Conservation (phyloP, 1,284 basidiomycete genomes). For the Cryptococcus neoformans region DNA sequence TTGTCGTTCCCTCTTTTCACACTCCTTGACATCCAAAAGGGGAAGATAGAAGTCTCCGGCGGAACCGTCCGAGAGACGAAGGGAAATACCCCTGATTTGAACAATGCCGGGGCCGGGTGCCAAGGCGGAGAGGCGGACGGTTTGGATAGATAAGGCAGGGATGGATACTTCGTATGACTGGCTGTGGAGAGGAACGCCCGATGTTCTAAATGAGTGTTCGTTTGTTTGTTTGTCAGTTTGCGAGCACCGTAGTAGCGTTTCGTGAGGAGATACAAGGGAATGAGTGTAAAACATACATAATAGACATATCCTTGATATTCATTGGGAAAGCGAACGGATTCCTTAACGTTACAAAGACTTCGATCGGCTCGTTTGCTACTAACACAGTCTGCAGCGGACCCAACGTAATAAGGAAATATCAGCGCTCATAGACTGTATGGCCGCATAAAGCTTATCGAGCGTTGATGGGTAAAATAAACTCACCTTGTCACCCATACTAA, state of each 20-base stretch:
- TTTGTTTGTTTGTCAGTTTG: constrained; percentile 4
- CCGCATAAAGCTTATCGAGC: background rate
- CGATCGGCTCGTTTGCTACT: constrained; percentile 77
- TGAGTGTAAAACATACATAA: constrained; percentile 60
- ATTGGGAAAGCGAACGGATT: constrained; percentile 91
- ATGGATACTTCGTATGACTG: constrained; percentile 60
- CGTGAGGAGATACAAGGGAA: no score
- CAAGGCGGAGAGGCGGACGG: constrained; percentile 67
- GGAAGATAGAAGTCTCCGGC: constrained; percentile 73
- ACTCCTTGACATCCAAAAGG: constrained; percentile 59
- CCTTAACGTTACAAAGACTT: constrained; percentile 76
- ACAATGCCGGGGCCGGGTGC: constrained; percentile 66
- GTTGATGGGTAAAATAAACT: constrained; percentile 13
- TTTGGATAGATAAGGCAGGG: constrained; percentile 69
- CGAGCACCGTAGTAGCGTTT: background rate
- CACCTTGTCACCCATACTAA: constrained; percentile 55
- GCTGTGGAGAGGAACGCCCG: constrained; percentile 71
- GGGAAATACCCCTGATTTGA: constrained; percentile 69
- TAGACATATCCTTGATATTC: constrained; percentile 71
- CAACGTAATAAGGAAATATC: background rate
- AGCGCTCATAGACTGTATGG: constrained; percentile 16
- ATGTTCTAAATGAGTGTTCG: constrained; percentile 58
- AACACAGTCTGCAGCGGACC: constrained; percentile 56
- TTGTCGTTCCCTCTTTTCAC: constrained; percentile 52
- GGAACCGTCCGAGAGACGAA: constrained; percentile 71